Evolutionary conservation across 2,329 filamentous ascomycete species (phyloP).

Genomic region (Fusarium cicatricum): DNA sequence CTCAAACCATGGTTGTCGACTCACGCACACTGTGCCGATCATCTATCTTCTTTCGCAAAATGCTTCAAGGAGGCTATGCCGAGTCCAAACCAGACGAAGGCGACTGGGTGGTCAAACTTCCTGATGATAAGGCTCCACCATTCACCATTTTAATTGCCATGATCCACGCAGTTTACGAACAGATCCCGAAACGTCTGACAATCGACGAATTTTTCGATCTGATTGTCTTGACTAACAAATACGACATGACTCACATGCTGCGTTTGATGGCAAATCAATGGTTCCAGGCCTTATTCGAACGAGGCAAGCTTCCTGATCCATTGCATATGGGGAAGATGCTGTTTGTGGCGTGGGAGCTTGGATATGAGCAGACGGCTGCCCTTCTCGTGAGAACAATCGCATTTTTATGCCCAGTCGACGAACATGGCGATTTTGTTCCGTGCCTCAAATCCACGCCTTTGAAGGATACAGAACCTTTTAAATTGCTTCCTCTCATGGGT

Average conservation of each 20-base stretch:
- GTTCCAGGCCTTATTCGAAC: neutral
- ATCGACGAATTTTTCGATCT: neutral
- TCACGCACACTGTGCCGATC: neutral
- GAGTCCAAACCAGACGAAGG: neutral
- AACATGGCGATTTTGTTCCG: neutral
- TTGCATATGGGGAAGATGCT: neutral
- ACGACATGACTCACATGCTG: neutral
- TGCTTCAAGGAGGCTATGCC: neutral
- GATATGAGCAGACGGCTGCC: neutral
- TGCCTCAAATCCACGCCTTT: neutral
- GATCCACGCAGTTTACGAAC: neutral
- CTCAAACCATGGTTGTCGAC: neutral
- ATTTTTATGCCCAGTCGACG: neutral
- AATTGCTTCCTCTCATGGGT: neutral
- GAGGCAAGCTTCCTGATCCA: neutral
- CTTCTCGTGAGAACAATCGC: neutral
- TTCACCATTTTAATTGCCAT: neutral
- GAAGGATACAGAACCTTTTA: neutral
- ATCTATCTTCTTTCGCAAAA: neutral
- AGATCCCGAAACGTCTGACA: neutral
- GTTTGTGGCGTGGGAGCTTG: constrained; percentile 9
- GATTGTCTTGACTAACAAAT: constrained; percentile 5
- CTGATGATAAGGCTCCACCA: neutral
- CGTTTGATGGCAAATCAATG: neutral
- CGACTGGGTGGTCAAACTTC: neutral